These are phyloP conservation scores for Fraxinus floribunda DNA, from an alignment of 305 asterid genomes.

Conservation along the genomic window DNA sequence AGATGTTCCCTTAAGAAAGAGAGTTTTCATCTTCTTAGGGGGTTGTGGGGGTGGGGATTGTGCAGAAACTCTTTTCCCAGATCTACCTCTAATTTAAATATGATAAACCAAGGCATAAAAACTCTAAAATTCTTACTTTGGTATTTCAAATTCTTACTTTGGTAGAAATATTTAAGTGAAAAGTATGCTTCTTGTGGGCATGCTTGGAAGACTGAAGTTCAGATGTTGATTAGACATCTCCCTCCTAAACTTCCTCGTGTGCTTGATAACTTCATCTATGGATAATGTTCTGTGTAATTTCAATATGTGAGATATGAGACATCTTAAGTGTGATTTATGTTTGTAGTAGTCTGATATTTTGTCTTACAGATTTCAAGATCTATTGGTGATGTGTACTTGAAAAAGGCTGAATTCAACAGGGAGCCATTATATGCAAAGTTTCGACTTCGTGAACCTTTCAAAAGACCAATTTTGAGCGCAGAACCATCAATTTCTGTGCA, in stretches of 20 bases:
- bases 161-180: background rate
- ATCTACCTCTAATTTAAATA: background rate
- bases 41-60: background rate
- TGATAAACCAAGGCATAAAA: background rate
- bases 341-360: slow-evolving; percentile 7
- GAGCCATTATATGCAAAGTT: slow-evolving; percentile 82
- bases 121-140: background rate
- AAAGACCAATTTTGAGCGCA: slow-evolving; percentile 74
- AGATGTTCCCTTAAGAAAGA: background rate
- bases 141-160: too few relatives aligned
- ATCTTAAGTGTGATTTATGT: slow-evolving; percentile 1
- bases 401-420: slow-evolving; percentile 73
- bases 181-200: background rate
- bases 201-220: background rate
- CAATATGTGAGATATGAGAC: background rate
- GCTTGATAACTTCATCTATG: background rate
- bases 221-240: background rate
- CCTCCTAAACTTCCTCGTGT: background rate
- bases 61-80: background rate
- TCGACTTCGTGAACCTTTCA: slow-evolving; percentile 78
- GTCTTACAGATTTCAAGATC: slow-evolving; percentile 75
- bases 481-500: slow-evolving; percentile 76
- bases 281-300: background rate
- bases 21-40: background rate
- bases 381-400: slow-evolving; percentile 83